Evolutionary conservation across 2,329 filamentous ascomycete genomes (phyloP), one percentile per base, ranked within the genome.

Genomic region (Xylariaceae sp.): DNA sequence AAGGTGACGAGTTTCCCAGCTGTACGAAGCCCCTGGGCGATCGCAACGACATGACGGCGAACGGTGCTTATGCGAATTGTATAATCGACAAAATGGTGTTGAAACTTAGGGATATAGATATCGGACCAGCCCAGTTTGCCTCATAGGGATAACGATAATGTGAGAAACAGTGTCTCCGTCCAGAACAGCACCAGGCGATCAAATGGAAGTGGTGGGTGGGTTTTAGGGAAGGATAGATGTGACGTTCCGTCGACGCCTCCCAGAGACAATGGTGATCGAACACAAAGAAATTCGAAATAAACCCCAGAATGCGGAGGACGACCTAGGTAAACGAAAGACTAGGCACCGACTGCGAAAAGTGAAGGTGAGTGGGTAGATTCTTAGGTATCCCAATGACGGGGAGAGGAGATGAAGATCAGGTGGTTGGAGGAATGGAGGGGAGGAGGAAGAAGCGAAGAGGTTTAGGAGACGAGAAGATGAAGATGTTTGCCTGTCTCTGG

Each of bases 101-200:
- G 22, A 26, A 26, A 24, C 16, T 36, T 16, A 32, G 11, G 18
- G 15, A 28, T 35, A 32, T 30, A 26, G 31, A 33, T 18, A 18
- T 13, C 11, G 22, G 22, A 26, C 22, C 22, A 26, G 22, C 11
- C 22, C 22, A 26, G 22, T 6, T 26, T 26, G 22, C 11, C 22
- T 6, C 22, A 11, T 26, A 11, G 22, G 22, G 22, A 26, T 26
- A 26, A 26, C 22, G 22, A 26, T 26, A 30, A 32, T 43, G 22
- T 32, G 6, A 13, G 13, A 17, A 40, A 32, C 28, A 19, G 26
- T 37, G 39, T 44, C 19, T 41, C 47, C 41, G 41, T 44, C 52
- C 38, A 47, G 46, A 49, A 57, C 40, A 40, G 58, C 58, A 51
- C 56, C 57, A 53, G 57, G 58, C 57, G 37, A 54, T 57, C 55